Base-by-base conservation (phyloP, 1,284 basidiomycete species). In the Tylopilus sp. region DNA sequence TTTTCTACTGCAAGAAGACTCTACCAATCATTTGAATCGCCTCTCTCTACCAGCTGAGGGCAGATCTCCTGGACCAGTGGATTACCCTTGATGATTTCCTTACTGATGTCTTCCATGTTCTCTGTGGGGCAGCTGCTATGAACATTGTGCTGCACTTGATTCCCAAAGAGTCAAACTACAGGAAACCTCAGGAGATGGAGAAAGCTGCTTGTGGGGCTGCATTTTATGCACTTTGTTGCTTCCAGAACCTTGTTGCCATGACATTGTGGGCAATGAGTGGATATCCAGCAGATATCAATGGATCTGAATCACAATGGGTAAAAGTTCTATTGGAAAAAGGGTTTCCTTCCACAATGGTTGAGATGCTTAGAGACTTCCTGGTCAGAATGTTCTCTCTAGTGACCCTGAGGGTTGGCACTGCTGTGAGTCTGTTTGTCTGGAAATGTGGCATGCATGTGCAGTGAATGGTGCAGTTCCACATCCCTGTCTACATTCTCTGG, bases 281-380 rank as follows among this genome's bases (percentile, higher is more conserved):
- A 39, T 50, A 56, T 15, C 10, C 31, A 3, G 14, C 4, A 15
- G 11, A 28, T 1, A 32, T 39, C 7, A 28, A 37, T 36, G 2
- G 7, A 14, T 20, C 35, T 31, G 44, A 47, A 29, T 48, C 43
- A 13, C 7, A 25, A 5, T 49, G 47, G 43, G 33, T 41, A 6
- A 28, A 28, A 10, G 13, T 49, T 17, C 35, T 56, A 7, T 10
- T 57, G 36, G 13, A 37, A 1, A 50, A 50, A 48, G 40, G 55
- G 8, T 54, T 57, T 15, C n/a, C 35, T 19, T 48, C 48, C 31
- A 20, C 22, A 1, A 56, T 54, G 51, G 43, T 56, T 17, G 28
- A 56, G 33, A 56, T 56, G 52, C 40, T 56, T 3, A 50, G 22
- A 19, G 39, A 56, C 6, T 54, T 48, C 3, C 55, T 40, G 20